These are phyloP conservation scores for Penicillium ochrochloron DNA, from an alignment of 495 filamentous ascomycete genomes.

Conservation along the genomic window DNA sequence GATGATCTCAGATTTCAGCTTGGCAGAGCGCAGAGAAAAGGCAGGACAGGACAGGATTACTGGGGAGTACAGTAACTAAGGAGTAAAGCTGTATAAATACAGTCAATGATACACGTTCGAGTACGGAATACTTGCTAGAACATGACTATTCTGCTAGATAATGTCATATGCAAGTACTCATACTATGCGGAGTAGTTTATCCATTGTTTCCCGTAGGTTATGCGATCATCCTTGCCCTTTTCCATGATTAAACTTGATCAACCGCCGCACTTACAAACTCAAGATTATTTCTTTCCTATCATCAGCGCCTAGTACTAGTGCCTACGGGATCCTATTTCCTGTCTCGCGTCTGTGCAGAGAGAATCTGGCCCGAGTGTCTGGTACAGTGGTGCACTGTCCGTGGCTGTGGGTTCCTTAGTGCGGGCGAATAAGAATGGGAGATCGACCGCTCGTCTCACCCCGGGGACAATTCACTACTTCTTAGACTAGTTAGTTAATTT, in stretches of 20 bases:
- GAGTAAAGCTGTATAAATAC: neutral
- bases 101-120: too few species aligned
- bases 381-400: conserved; percentile 28
- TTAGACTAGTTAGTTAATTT: neutral
- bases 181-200: neutral
- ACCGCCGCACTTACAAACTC: neutral
- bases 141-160: too few species aligned
- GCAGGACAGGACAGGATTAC: neutral
- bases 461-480: neutral
- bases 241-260: neutral
- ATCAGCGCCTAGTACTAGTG: neutral
- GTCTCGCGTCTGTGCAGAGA: conserved; percentile 18
- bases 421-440: conserved; percentile 18
- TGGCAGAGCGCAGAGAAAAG: neutral
- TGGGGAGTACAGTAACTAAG: neutral
- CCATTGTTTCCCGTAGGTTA: neutral
- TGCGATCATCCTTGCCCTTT: neutral
- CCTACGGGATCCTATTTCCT: conserved; percentile 2
- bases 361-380: conserved; percentile 29
- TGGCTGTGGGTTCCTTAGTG: conserved; percentile 26
- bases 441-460: conserved; percentile 13
- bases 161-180: neutral
- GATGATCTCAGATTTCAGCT: conserved; percentile 7
- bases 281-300: neutral
- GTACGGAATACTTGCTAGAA: too few species aligned